These are phyloP conservation scores for Cyberlindnera lachancei DNA, from an alignment of 805 yeast species.

Conservation along the genomic window DNA sequence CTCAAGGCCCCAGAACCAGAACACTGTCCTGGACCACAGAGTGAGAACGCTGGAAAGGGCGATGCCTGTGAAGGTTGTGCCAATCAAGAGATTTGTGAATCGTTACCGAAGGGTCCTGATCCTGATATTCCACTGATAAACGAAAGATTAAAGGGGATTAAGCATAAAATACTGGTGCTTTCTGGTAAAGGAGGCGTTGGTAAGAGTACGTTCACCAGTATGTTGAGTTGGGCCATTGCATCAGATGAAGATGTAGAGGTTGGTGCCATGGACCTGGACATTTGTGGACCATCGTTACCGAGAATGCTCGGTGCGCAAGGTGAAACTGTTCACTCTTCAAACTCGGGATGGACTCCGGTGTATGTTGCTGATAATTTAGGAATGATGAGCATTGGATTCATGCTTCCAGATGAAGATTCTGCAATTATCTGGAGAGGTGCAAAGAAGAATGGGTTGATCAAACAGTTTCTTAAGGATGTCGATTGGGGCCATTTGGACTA, in stretches of 20 bases:
- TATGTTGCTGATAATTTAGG: constrained; percentile 93
- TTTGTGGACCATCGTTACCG: constrained; percentile 96
- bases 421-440: constrained; percentile 97
- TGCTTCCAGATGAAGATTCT: constrained; percentile 88
- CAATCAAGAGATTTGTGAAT: constrained; percentile 82
- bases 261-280: constrained; percentile 96
- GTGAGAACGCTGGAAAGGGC: constrained; percentile 86
- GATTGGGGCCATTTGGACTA: constrained; percentile 91
- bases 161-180: constrained; percentile 77
- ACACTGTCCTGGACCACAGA: constrained; percentile 98
- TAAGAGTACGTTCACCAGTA: constrained; percentile 89
- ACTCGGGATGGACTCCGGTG: constrained; percentile 94
- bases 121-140: constrained; percentile 80
- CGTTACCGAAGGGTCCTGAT: constrained; percentile 90
- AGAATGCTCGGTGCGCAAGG: constrained; percentile 88
- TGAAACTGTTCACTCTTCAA: constrained; percentile 81
- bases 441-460: constrained; percentile 89
- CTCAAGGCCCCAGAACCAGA: constrained; percentile 79
- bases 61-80: constrained; percentile 96
- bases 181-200: constrained; percentile 97
- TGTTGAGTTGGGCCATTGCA: constrained; percentile 96
- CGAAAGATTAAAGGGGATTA: constrained; percentile 51
- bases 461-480: constrained; percentile 89
- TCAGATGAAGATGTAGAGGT: constrained; percentile 60
- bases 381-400: constrained; percentile 89